These are phyloP conservation scores for Neoboletus subvelutipes DNA, from an alignment of 768 basidiomycete genomes.

Conservation along the genomic window DNA sequence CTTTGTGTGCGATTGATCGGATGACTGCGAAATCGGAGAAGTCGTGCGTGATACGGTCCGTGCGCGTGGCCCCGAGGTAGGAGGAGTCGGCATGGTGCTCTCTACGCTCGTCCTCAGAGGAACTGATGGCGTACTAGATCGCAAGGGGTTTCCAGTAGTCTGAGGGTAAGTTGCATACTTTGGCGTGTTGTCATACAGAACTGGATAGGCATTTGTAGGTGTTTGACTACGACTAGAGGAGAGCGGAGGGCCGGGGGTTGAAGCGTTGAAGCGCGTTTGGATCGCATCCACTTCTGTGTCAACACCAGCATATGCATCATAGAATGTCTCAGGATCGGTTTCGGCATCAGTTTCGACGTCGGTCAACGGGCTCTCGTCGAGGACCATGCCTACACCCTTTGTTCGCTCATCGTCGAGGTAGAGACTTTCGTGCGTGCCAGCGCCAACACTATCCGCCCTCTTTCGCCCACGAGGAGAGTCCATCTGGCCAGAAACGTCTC, in stretches of 20 bases:
- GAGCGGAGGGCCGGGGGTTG: conserved; percentile 20
- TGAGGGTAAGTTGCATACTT: conserved; percentile 43
- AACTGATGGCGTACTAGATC: conserved; percentile 43
- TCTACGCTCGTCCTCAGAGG: conserved; percentile 41
- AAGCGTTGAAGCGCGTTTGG: conserved; percentile 16
- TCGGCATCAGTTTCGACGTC: conserved; percentile 64
- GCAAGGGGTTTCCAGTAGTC: conserved; percentile 45
- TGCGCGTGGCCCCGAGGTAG: conserved; percentile 29
- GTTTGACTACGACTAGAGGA: conserved; percentile 42
- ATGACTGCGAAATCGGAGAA: conserved; percentile 30
- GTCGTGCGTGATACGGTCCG: conserved; percentile 26
- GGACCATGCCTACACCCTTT: conserved; percentile 49
- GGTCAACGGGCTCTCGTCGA: conserved; percentile 75
- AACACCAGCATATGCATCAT: conserved; percentile 32
- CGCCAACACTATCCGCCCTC: conserved; percentile 65
- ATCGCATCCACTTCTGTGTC: conserved; percentile 20
- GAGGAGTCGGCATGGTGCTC: conserved; percentile 37
- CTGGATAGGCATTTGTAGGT: conserved; percentile 38
- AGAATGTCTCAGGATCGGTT: conserved; percentile 41
- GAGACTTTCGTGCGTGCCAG: conserved; percentile 59
- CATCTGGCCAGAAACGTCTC: conserved; percentile 23
- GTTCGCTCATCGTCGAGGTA: conserved; percentile 63
- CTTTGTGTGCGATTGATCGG: conserved; percentile 40
- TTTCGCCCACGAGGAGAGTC: conserved; percentile 42
- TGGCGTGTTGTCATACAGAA: conserved; percentile 38